Evolutionary conservation across 2,329 filamentous ascomycete species (phyloP).

Genomic region (Zasmidium citrigriseum): DNA sequence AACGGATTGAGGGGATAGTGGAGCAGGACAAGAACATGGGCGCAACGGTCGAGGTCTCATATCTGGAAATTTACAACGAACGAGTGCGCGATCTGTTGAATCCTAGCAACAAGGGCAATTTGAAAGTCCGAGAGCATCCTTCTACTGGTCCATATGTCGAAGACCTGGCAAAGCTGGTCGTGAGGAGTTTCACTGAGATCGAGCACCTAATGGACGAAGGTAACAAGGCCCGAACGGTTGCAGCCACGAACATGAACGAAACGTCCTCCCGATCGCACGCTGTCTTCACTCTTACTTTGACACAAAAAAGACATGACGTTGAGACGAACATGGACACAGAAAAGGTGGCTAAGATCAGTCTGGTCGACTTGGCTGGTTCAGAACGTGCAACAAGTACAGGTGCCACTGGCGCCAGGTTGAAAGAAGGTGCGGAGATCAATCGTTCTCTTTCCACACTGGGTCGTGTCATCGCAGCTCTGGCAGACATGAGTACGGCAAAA

Average conservation of each 20-base stretch:
- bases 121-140: constrained; percentile 96
- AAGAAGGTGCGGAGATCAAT: constrained; percentile 98
- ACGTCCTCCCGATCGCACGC: constrained; percentile 97
- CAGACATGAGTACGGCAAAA: constrained; percentile 82
- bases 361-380: constrained; percentile 96
- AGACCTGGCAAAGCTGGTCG: constrained; percentile 91
- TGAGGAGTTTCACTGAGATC: constrained; percentile 91
- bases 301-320: constrained; percentile 85
- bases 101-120: constrained; percentile 89
- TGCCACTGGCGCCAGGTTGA: constrained; percentile 89
- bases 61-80: constrained; percentile 99
- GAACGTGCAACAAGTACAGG: constrained; percentile 97
- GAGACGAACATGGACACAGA: constrained; percentile 97
- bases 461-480: constrained; percentile 93
- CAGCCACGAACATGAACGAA: constrained; percentile 99
- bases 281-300: constrained; percentile 94
- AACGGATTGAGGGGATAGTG: constrained; percentile 70
- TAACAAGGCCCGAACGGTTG: constrained; percentile 97
- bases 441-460: constrained; percentile 92
- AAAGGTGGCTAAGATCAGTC: constrained; percentile 95
- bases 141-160: constrained; percentile 98
- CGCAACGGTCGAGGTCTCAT: constrained; percentile 96
- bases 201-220: constrained; percentile 98
- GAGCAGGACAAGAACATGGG: constrained; percentile 73
- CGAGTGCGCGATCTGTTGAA: constrained; percentile 93